phyloP scores from a whole-genome alignment of 2,329 filamentous ascomycete genomes.

The Cladosporium austrohemisphaericum region DNA sequence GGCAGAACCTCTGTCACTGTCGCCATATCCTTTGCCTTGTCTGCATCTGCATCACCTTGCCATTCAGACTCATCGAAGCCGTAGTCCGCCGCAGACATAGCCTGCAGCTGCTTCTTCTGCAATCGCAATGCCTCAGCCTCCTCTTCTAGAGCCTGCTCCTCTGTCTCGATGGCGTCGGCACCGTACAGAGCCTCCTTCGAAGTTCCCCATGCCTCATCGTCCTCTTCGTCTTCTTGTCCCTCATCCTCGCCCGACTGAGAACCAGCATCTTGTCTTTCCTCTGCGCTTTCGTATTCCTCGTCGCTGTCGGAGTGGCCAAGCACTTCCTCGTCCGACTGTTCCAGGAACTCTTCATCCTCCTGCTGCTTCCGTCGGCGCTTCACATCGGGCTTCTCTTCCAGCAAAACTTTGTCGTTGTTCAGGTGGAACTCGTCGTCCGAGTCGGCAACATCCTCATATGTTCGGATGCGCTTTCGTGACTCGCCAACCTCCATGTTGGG shows the following conservation, averaged over 20 bases:
- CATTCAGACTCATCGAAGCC: constrained; percentile 88
- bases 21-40: constrained; percentile 40
- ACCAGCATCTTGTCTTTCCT: constrained; percentile 31
- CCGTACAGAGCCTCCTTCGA: constrained; percentile 91
- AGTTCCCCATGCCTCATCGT: constrained; percentile 74
- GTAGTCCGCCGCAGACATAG: constrained; percentile 89
- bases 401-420: constrained; percentile 77
- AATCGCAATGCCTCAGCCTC: constrained; percentile 84
- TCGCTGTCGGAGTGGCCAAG: constrained; percentile 39
- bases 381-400: constrained; percentile 74
- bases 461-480: constrained; percentile 55
- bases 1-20: constrained; percentile 78
- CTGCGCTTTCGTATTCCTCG: constrained; percentile 30
- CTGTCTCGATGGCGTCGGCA: constrained; percentile 70
- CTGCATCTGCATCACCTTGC: constrained; percentile 52
- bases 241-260: constrained; percentile 25
- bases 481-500: constrained; percentile 24
- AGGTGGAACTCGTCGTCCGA: constrained; percentile 92
- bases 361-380: constrained; percentile 70
- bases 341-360: constrained; percentile 62
- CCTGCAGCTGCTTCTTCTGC: constrained; percentile 84
- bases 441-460: constrained; percentile 82
- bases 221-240: constrained; percentile 42
- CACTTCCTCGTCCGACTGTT: constrained; percentile 61
- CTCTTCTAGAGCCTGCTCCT: constrained; percentile 78